Base-by-base conservation (phyloP, 2,329 filamentous ascomycete genomes). In the Curvularia spicifera region DNA sequence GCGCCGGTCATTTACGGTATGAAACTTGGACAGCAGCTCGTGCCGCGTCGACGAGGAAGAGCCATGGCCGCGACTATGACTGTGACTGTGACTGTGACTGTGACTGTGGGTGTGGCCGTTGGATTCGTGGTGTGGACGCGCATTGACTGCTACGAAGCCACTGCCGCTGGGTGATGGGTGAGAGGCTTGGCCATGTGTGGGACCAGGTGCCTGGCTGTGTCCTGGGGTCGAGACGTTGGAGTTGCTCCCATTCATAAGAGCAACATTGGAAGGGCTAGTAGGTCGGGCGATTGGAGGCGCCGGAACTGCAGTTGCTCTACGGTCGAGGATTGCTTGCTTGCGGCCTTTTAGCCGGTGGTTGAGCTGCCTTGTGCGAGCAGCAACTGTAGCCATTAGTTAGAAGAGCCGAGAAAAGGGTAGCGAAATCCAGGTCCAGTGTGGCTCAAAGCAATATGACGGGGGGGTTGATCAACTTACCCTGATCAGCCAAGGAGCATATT, bases 401-500 rank as follows among this genome's bases (percentile, higher is more conserved):
- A 18, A 37, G 29, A 28, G 3, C 20, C 29, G 4, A 15, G 33
- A 15, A 37, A 15, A 10, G 7, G 40, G n/a, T 13, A 9, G 15
- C 7, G 10, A 8, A 3, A 12, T 26, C 26, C 24, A n/a, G 4
- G 24, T 18, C 9, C 5, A 31, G 28, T 24, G 44, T 31, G 4
- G 44, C n/a, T n/a, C 12, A 6, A 18, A 29, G 4, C 18, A 9
- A 33, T 31, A 28, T 28, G 13, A 26, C 8, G 18, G 9, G 37
- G 12, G 46, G n/a, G 5, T 2, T 9, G 29, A 24, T n/a, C 2
- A 9, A 61, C 79, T 66, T 73, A 85, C 84, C 87, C 80, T 91
- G 89, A 71, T 96, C 92, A 3, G 92, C 91, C 70, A 89, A 87
- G 71, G 91, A 91, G 66, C 91, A 92, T 43, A 96, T 85, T 64